A percentile compares a stretch with the other conserved stretches of the same genome.
phyloP scores from a whole-genome alignment of 1,139 yeast species.

The Kurtzmaniella natalensis region DNA sequence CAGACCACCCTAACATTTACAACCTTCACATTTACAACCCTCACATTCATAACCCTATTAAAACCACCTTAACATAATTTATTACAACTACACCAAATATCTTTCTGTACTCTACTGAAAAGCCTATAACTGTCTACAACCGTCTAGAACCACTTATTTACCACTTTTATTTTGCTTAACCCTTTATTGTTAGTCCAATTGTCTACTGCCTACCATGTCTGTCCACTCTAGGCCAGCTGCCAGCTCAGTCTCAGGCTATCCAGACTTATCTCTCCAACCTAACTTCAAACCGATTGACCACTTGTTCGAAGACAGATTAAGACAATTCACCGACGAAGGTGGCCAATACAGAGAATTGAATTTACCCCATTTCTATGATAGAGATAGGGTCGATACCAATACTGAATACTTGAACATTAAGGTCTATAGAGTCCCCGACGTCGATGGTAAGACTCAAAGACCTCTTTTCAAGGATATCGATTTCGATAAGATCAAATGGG shows the following conservation, averaged over 20 bases:
- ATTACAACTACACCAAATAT: no score
- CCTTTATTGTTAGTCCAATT: no score
- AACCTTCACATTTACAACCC: no score
- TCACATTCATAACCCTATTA: no score
- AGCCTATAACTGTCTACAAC: no score
- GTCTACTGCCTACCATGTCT: no score
- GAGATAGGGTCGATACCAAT: conserved; percentile 45
- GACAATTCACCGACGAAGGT: conserved; percentile 70
- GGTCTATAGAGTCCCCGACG: conserved; percentile 64
- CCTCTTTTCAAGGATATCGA: conserved; percentile 72
- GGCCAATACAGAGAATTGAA: conserved; percentile 71
- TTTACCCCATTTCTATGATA: conserved; percentile 79
- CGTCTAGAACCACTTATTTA: no score
- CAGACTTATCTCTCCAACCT: conserved; percentile 51
- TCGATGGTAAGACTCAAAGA: conserved; percentile 47
- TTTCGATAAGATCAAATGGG: conserved; percentile 43
- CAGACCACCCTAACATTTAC: no score
- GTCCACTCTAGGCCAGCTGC: background rate
- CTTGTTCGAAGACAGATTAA: conserved; percentile 70
- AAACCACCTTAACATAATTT: no score
- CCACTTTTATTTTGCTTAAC: no score
- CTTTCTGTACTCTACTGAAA: no score
- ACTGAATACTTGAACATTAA: conserved; percentile 43
- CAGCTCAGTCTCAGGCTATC: conserved; percentile 1
- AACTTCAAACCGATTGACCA: conserved; percentile 79